Evolutionary conservation across 306 rosid genomes (phyloP).

Genomic region (Cucumis melo): DNA sequence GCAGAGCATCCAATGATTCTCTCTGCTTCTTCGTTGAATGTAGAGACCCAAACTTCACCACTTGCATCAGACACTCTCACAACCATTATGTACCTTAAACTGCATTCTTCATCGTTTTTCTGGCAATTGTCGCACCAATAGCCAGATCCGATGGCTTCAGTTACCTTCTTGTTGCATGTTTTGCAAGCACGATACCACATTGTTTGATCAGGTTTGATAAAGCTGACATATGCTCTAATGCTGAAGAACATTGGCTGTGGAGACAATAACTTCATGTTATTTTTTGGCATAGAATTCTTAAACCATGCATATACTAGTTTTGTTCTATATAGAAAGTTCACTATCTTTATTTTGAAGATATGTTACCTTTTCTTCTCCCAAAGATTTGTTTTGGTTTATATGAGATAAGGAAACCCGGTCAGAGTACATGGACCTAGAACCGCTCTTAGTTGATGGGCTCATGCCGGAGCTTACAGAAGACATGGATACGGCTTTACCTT

Average conservation of each 20-base stretch:
- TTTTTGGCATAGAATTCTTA: not conserved
- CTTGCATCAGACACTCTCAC: conserved; percentile 47
- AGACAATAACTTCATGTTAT: conserved; percentile 7
- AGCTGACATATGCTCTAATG: conserved; percentile 50
- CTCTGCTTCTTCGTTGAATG: conserved; percentile 72
- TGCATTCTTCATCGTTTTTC: conserved; percentile 60
- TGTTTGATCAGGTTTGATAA: conserved; percentile 65
- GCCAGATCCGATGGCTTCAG: conserved; percentile 56
- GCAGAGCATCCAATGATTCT: conserved; percentile 73
- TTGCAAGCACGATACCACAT: conserved; percentile 93
- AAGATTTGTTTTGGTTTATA: conserved; percentile 37
- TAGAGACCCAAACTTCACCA: conserved; percentile 45
- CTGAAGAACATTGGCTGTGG: conserved; percentile 62
- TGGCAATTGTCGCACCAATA: conserved; percentile 93
- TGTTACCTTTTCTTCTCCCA: conserved; percentile 75
- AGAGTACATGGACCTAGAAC: conserved; percentile 51
- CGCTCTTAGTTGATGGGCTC: conserved; percentile 36
- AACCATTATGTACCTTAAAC: conserved; percentile 52
- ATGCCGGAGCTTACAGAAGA: conserved; percentile 44
- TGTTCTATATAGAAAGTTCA: not conserved
- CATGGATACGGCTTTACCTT: conserved; percentile 66
- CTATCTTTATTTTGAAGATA: not conserved
- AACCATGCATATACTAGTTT: not conserved
- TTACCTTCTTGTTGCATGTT: conserved; percentile 79
- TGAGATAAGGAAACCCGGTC: conserved; percentile 49